These are phyloP conservation scores for Dryadomyces sulphureus DNA, from an alignment of 2,329 filamentous ascomycete genomes.

Conservation along the genomic window DNA sequence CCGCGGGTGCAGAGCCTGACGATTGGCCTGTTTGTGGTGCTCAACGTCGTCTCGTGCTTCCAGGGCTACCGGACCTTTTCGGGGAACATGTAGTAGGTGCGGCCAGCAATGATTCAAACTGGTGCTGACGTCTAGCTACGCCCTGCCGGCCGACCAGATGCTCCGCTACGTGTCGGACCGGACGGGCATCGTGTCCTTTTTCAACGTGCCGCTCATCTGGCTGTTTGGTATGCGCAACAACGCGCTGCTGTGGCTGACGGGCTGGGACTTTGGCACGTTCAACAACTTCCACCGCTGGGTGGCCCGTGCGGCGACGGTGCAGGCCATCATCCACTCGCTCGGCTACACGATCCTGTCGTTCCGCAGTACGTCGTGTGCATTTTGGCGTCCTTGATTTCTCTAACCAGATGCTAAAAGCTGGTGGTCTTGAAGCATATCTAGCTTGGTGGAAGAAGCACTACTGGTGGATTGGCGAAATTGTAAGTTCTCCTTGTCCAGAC, in stretches of 20 bases:
- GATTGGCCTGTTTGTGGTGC: conserved; percentile 4
- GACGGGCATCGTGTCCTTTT: conserved; percentile 9
- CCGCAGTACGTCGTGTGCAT: conserved; percentile 1
- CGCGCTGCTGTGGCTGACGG: conserved; percentile 48
- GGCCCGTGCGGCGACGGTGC: conserved; percentile 44
- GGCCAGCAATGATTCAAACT: no score
- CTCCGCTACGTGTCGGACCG: conserved; percentile 11
- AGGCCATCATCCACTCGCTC: conserved; percentile 48
- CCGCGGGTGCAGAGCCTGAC: conserved; percentile 11
- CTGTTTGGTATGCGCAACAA: conserved; percentile 55
- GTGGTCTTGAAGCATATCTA: not conserved
- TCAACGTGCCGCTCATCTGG: conserved; percentile 11
- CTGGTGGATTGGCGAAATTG: conserved; percentile 10
- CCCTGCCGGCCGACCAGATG: conserved; percentile 3
- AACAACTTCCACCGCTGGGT: conserved; percentile 55
- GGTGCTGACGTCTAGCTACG: conserved; percentile 4
- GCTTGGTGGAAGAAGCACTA: conserved; percentile 2
- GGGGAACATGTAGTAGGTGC: conserved; percentile 11
- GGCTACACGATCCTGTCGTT: conserved; percentile 35
- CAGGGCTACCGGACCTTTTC: conserved; percentile 9
- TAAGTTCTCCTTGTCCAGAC: conserved; percentile 1
- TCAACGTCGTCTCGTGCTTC: conserved; percentile 8
- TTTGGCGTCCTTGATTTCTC: not conserved
- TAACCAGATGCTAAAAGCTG: not conserved
- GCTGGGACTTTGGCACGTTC: conserved; percentile 53